Base-by-base conservation (phyloP, 345 rosid species). In the Luvunga scandens region DNA sequence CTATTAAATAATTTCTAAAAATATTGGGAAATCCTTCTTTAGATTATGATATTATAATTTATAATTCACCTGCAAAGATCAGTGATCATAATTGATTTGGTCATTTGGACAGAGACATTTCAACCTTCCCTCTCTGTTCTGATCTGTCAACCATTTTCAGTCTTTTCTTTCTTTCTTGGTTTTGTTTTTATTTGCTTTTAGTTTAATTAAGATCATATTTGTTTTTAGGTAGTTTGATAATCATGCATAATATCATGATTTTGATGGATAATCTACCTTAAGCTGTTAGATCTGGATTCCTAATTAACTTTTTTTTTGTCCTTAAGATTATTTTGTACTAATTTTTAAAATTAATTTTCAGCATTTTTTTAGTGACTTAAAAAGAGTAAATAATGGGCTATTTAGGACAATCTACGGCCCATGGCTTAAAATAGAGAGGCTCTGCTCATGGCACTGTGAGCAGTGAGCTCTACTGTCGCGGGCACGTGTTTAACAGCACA, bases 161-260 rank as follows among this genome's bases (percentile, higher is more conserved):
- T 45, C 22, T 18, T 53, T 53, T 18, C 57, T 0, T 53, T 53
- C 22, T 18, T 53, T 53, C 1, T 4, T 5, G 2, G 57, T 53
- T 53, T 53, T 53, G 57, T 18, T 53, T 45, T 19, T 18, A 53
- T 53, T 76, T 60, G 76, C 79, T 75, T 80, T 48, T 66, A 74
- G 72, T 65, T 77, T 6, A 79, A 83, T 77, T 6, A 77, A 83
- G 72, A 31, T 22, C 66, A 48, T 18, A 59, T 73, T 68, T 63
- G 34, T 69, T 36, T 22, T n/a, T 36, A 36, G 69, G 36, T 25
- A 12, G 25, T 60, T 28, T 21, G 25, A 13, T 22, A 72, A 13
- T 33, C 4, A 4, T 31, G 7, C 4, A 2, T 25, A 14, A 57
- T 14, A 24, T 12, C 18, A 21, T 39, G 69, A 74, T 61, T 39